Evolutionary conservation across 805 yeast species (phyloP).

Genomic region (Wickerhamiella cacticola): DNA sequence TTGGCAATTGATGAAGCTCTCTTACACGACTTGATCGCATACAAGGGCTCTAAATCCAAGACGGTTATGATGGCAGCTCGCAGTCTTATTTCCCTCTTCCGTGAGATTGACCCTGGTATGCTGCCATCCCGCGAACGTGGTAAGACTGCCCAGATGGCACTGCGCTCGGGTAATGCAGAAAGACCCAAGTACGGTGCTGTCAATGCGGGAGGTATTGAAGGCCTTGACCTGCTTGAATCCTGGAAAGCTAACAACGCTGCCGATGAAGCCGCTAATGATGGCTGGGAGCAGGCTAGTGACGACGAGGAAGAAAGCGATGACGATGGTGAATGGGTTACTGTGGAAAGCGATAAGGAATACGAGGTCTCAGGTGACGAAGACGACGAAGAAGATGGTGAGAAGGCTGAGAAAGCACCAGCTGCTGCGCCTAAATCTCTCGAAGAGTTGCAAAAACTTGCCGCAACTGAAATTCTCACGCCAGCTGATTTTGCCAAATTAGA

Average conservation of each 20-base stretch:
- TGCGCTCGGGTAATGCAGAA: slow-evolving; percentile 49
- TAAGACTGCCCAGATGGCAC: slow-evolving; percentile 72
- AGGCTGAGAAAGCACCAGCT: slow-evolving; percentile 17
- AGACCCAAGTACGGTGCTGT: slow-evolving; percentile 37
- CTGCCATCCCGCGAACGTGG: slow-evolving; percentile 83
- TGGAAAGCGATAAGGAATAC: slow-evolving; percentile 53
- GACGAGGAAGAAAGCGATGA: slow-evolving; percentile 37
- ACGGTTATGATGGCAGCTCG: slow-evolving; percentile 93
- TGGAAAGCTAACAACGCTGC: slow-evolving; percentile 61
- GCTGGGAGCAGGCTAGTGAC: slow-evolving; percentile 42
- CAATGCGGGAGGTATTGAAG: slow-evolving; percentile 66
- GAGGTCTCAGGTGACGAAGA: slow-evolving; percentile 23
- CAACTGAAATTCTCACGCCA: slow-evolving; percentile 80
- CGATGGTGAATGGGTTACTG: slow-evolving; percentile 75
- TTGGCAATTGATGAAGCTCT: slow-evolving; percentile 81
- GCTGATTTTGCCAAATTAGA: slow-evolving; percentile 95
- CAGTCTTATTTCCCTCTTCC: slow-evolving; percentile 67
- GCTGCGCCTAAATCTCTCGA: slow-evolving; percentile 27
- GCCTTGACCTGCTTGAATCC: slow-evolving; percentile 75
- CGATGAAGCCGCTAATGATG: slow-evolving; percentile 46
- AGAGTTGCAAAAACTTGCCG: slow-evolving; percentile 46
- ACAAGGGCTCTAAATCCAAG: slow-evolving; percentile 87
- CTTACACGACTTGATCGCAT: slow-evolving; percentile 78
- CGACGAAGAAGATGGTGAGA: slow-evolving; percentile 20
- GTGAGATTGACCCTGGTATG: slow-evolving; percentile 97